These are phyloP conservation scores for Chalaropsis thielavioides DNA, from an alignment of 2,329 filamentous ascomycete species.

Conservation along the genomic window DNA sequence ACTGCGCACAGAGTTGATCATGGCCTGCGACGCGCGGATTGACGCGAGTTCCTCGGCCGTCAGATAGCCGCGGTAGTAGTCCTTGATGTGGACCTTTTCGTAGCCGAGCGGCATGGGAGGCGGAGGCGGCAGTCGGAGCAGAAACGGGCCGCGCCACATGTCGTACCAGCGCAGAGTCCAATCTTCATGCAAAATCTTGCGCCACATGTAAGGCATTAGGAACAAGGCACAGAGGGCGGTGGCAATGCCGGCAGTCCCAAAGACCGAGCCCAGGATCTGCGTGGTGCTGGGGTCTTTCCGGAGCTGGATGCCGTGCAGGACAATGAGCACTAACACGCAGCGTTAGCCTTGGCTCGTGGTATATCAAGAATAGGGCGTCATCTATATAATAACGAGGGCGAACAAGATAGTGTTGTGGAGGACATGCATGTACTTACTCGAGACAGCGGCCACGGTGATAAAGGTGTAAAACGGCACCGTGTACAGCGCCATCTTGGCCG, in stretches of 20 bases:
- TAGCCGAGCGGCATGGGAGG: constrained; percentile 27
- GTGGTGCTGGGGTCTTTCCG: constrained; percentile 20
- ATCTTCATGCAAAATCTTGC: constrained; percentile 36
- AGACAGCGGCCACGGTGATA: constrained; percentile 25
- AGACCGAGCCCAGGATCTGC: constrained; percentile 23
- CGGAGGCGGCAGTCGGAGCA: constrained; percentile 28
- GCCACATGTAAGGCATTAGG: constrained; percentile 39
- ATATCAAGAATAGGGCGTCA: not conserved
- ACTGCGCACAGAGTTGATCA: constrained; percentile 25
- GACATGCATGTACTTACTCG: constrained; percentile 21
- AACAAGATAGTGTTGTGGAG: no score
- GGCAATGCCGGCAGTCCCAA: constrained; percentile 31
- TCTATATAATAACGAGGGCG: no score
- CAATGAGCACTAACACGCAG: constrained; percentile 35
- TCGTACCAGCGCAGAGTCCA: constrained; percentile 37
- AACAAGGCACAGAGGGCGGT: constrained; percentile 33
- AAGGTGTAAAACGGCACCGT: constrained; percentile 29
- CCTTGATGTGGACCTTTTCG: constrained; percentile 30
- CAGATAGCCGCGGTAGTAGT: constrained; percentile 37
- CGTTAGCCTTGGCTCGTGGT: not conserved
- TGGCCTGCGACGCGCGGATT: constrained; percentile 25
- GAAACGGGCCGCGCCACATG: constrained; percentile 32
- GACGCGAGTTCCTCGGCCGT: constrained; percentile 32
- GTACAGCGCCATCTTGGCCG: constrained; percentile 20
- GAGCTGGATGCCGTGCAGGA: constrained; percentile 28